Percentiles rank a stretch among this genome's conserved stretches.
phyloP scores from a whole-genome alignment of 768 basidiomycete genomes.

The Fistulinella prunicolor region DNA sequence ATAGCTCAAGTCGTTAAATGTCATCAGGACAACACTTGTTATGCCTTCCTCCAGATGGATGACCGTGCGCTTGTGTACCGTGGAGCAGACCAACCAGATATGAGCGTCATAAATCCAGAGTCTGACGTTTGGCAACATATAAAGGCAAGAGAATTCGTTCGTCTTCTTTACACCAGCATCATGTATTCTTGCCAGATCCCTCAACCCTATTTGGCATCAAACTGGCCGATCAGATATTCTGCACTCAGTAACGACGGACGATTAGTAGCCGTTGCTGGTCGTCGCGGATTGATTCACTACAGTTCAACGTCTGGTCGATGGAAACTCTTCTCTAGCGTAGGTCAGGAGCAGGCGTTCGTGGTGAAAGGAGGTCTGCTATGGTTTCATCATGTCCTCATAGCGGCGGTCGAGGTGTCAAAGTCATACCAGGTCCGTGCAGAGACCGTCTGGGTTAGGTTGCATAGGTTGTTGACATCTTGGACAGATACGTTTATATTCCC shows the following conservation, averaged over 20 bases:
- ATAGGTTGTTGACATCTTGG: background rate
- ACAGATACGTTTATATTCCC: conserved; percentile 90
- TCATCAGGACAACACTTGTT: conserved; percentile 88
- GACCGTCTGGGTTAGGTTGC: background rate
- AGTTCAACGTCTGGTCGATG: conserved; percentile 92
- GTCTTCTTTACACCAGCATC: background rate
- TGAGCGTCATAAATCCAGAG: conserved; percentile 97
- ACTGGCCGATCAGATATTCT: conserved; percentile 94
- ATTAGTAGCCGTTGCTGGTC: conserved; percentile 88
- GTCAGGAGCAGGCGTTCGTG: conserved; percentile 82
- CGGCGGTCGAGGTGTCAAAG: conserved; percentile 79
- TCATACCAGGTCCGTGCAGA: conserved; percentile 61
- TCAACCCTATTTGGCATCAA: conserved; percentile 78
- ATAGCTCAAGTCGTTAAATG: conserved; percentile 3
- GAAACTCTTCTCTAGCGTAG: conserved; percentile 81
- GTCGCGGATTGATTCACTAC: conserved; percentile 89
- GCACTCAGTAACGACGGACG: conserved; percentile 88
- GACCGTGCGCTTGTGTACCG: conserved; percentile 91
- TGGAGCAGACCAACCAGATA: conserved; percentile 95
- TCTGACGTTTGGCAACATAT: conserved; percentile 98
- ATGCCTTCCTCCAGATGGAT: conserved; percentile 94
- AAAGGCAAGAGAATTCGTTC: conserved; percentile 49
- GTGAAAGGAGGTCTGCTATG: conserved; percentile 92
- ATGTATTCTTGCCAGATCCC: conserved; percentile 62
- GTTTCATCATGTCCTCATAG: conserved; percentile 95